Evolutionary conservation across 2,329 filamentous ascomycete genomes (phyloP), one percentile per base, ranked within the genome.

Genomic region (Byssothecium circinans): DNA sequence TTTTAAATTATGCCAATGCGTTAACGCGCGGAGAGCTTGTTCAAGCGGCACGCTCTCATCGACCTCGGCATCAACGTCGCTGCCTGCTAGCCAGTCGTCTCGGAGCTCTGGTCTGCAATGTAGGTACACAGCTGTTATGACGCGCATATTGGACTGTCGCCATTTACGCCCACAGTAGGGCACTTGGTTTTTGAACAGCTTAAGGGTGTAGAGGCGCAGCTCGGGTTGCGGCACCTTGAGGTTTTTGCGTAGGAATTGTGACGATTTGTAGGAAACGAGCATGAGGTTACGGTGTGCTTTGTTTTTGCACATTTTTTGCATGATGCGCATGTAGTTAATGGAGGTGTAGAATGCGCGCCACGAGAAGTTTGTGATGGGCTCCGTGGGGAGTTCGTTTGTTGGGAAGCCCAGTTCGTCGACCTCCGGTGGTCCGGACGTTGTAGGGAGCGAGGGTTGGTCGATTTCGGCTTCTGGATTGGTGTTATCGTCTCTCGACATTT

Each of bases 121-220:
- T 40, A 99, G 78, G 71, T 96, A 99, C 1, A 99, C 89, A 3
- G 91, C 91, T 0, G 94, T 99, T 66, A 99, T 99, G 64, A 97
- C 91, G 45, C 92, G 88, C 94, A 99, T 99, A 72, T 99, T 97
- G 60, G 85, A 86, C 75, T 97, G 94, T 12, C 94, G 86, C 94
- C 94, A 99, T 75, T 99, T 99, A 35, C 94, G 86, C 18, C 94
- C 92, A 71, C 92, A 97, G 77, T 96, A 99, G 1, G 94, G 94
- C 4, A 99, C 94, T 72, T 99, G 94, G 51, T 91, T 94, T 73
- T 99, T 99, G 84, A 97, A 97, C 0, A 99, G 81, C 74, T 99
- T 99, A 59, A 99, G 82, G 0, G 94, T 96, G 75, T 97, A 97
- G 35, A 96, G 84, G 5, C 94, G 85, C 33, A 99, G 79, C 62